phyloP scores from a whole-genome alignment of 495 filamentous ascomycete species.

The Talaromyces thailandensis region DNA sequence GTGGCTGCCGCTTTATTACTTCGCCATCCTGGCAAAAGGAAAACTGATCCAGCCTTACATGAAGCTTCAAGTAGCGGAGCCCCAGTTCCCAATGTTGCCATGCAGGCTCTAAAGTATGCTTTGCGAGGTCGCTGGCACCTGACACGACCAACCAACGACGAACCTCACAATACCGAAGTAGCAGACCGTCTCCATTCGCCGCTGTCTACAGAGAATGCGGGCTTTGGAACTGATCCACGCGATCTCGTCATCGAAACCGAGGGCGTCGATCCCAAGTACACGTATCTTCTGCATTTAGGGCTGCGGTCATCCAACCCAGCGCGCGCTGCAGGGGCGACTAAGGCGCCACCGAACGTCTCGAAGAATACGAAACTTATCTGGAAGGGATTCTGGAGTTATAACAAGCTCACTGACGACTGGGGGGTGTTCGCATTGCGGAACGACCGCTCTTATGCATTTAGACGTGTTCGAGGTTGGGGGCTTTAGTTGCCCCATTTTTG shows the following conservation, averaged over 20 bases:
- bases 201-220: slow-evolving; percentile 20
- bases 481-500: not conserved
- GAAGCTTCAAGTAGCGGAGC: slow-evolving; percentile 12
- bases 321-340: slow-evolving; percentile 21
- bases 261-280: slow-evolving; percentile 65
- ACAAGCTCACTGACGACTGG: slow-evolving; percentile 82
- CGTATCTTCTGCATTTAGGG: slow-evolving; percentile 68
- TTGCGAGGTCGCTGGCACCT: slow-evolving; percentile 55
- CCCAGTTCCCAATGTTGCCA: slow-evolving; percentile 27
- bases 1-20: slow-evolving; percentile 22
- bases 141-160: slow-evolving; percentile 25
- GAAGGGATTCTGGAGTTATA: slow-evolving; percentile 90
- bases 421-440: slow-evolving; percentile 76
- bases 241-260: slow-evolving; percentile 79
- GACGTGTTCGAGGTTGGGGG: slow-evolving; percentile 56
- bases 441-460: slow-evolving; percentile 80
- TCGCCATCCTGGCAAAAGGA: slow-evolving; percentile 23
- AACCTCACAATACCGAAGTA: slow-evolving; percentile 6
- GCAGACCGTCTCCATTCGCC: slow-evolving; percentile 8
- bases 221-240: slow-evolving; percentile 27
- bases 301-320: slow-evolving; percentile 50
- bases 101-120: slow-evolving; percentile 46
- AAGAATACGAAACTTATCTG: slow-evolving; percentile 79
- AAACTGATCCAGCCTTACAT: slow-evolving; percentile 20
- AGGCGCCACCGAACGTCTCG: slow-evolving; percentile 22